Evolutionary conservation across 495 filamentous ascomycete species (phyloP), one percentile per base, ranked within the genome.

Genomic region (Podospora conica): DNA sequence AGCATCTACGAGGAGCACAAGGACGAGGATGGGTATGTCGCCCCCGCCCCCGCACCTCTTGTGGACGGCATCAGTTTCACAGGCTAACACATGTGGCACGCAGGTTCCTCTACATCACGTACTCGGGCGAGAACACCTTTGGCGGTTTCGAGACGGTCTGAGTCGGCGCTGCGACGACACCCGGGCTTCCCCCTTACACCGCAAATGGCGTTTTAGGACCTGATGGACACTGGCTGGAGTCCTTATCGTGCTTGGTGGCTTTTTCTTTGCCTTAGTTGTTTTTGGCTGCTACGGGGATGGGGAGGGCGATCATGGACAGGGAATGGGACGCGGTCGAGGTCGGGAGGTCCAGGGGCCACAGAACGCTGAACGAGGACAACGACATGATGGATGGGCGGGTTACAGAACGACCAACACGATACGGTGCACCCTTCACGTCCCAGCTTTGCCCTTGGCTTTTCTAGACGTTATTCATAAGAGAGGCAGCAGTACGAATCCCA

Each of bases 1-100:
- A 92, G 89, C 76, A 99, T 99, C 80, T 99, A 98, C 77, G 95
- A 99, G 79, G 95, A 98, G 79, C 94, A 97, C 87, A 97, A 97
- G 81, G 84, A 84, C 66, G 82, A 91, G 83, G 81, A 92, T 79
- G 86, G 90, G 87, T 83, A 81, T 71, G 78, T 79, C 63, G 27
- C 48, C 29, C 58, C 40, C 29, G 9, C 25, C 59, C 60, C 33
- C 22, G 60, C 22, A 55, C 28, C 55, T 56, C 53, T 3, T 25
- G 25, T 31, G 27, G 54, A 33, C n/a, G 33, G 53, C 31, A 31
- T 18, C 27, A 0, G 65, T 18, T 64, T 61, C 56, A 56, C 58
- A 48, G 15, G 59, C 69, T 65, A 65, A 66, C 70, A 60, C 69
- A 23, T 31, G n/a, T 40, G 22, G 3, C 56, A 8, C 54, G 18